Evolutionary conservation across 1,139 yeast species (phyloP).

Genomic region (Schwanniomyces etchellsii): DNA sequence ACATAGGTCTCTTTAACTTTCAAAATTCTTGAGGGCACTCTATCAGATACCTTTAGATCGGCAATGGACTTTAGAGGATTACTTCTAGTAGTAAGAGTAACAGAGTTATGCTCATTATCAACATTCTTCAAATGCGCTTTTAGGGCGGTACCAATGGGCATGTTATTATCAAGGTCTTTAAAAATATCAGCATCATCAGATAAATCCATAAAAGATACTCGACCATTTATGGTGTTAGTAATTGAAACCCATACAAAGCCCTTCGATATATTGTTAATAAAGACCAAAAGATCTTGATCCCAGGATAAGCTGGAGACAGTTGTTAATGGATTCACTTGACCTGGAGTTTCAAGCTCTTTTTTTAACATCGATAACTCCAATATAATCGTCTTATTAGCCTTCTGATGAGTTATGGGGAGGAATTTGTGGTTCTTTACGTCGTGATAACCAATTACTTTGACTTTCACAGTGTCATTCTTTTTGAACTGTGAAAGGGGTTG

Average conservation of each 20-base stretch:
- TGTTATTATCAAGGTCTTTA: conserved; percentile 46
- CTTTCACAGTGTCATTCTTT: conserved; percentile 54
- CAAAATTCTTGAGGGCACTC: conserved; percentile 61
- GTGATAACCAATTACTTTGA: conserved; percentile 71
- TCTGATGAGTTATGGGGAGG: conserved; percentile 61
- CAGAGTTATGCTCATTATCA: conserved; percentile 48
- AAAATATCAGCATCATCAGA: conserved; percentile 50
- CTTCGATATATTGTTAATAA: conserved; percentile 48
- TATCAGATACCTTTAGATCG: conserved; percentile 54
- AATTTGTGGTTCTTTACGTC: conserved; percentile 68
- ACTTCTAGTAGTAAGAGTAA: conserved; percentile 48
- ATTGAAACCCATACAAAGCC: conserved; percentile 65
- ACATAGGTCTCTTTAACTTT: conserved; percentile 60
- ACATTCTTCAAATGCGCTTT: conserved; percentile 50
- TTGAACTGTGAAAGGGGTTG: conserved; percentile 60
- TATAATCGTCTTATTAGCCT: conserved; percentile 47
- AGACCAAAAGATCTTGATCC: conserved; percentile 44
- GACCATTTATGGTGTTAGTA: conserved; percentile 65
- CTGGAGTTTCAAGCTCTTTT: conserved; percentile 16
- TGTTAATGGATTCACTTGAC: conserved; percentile 19
- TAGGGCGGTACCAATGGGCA: conserved; percentile 70
- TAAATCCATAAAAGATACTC: conserved; percentile 62
- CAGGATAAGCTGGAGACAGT: conserved; percentile 33
- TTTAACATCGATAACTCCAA: conserved; percentile 62
- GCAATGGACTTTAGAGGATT: conserved; percentile 33